phyloP scores from a whole-genome alignment of 345 rosid genomes.

The Limnanthes douglasii region DNA sequence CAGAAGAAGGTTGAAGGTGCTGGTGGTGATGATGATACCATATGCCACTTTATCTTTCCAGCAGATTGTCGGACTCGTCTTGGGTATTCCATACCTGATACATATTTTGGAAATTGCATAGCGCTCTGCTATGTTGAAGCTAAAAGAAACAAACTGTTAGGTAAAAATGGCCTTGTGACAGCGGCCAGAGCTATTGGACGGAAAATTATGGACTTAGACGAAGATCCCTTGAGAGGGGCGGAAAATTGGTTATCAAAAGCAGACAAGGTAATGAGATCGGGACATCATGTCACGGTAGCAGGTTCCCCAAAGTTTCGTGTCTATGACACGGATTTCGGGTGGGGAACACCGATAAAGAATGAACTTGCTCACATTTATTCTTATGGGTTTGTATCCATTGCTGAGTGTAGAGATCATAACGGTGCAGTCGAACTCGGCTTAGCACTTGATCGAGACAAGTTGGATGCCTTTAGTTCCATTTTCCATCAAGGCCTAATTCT shows the following conservation, averaged over 20 bases:
- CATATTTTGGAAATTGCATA: constrained; percentile 16
- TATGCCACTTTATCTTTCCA: constrained; percentile 4
- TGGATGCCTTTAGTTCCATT: neutral
- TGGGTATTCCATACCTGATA: constrained; percentile 4
- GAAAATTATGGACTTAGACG: neutral
- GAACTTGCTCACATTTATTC: constrained; percentile 8
- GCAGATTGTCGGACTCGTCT: constrained; percentile 13
- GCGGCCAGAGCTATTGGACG: constrained; percentile 9
- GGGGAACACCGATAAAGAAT: constrained; percentile 14
- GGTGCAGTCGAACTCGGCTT: constrained; percentile 16
- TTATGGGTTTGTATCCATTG: constrained; percentile 3
- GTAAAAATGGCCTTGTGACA: constrained; percentile 4
- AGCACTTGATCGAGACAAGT: constrained; percentile 5
- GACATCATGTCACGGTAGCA: neutral
- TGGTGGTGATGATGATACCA: neutral
- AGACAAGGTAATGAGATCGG: neutral
- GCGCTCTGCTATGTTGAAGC: neutral
- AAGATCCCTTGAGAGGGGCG: no score
- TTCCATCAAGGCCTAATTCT: neutral
- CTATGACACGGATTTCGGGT: constrained; percentile 12
- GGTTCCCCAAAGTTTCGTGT: constrained; percentile 11
- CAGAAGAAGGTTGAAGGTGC: neutral
- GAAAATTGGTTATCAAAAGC: neutral
- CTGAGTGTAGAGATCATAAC: constrained; percentile 5
- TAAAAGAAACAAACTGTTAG: constrained; percentile 9